These are phyloP conservation scores for Gymnopilus junonius DNA, from an alignment of 768 basidiomycete genomes.

Conservation along the genomic window DNA sequence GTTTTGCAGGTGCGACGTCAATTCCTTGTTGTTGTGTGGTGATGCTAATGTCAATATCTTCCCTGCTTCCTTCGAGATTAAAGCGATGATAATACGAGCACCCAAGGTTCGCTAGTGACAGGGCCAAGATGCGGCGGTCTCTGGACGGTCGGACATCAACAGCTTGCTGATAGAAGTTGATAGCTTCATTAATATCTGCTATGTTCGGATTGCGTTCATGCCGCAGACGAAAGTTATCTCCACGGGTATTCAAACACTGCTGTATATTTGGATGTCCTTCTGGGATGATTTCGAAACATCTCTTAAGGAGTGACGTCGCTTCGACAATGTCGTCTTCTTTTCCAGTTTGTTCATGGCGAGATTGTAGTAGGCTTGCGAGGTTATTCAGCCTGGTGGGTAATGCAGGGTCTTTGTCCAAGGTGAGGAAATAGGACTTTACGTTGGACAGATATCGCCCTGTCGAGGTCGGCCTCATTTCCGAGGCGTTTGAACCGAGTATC, in stretches of 20 bases:
- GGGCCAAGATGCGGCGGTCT: background rate
- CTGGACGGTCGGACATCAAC: background rate
- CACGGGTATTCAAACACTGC: conserved; percentile 4
- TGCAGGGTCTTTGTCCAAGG: background rate
- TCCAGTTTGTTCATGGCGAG: conserved; percentile 27
- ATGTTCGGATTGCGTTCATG: background rate
- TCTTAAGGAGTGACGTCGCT: conserved; percentile 2
- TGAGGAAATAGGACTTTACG: conserved; percentile 3
- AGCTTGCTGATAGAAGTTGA: background rate
- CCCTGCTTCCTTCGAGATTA: background rate
- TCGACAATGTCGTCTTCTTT: conserved; percentile 27
- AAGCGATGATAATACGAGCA: background rate
- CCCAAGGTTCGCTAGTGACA: background rate
- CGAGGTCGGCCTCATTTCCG: conserved; percentile 8
- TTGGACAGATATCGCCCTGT: conserved; percentile 10
- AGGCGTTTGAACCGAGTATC: conserved; percentile 9
- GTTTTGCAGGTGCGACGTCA: background rate
- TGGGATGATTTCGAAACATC: background rate
- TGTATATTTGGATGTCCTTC: background rate
- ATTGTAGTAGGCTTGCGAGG: conserved; percentile 24
- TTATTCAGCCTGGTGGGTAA: conserved; percentile 9
- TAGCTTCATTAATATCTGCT: background rate
- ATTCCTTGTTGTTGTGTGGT: background rate
- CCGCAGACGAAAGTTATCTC: background rate
- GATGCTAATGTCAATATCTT: background rate